Evolutionary conservation across 768 basidiomycete genomes (phyloP), one percentile per base, ranked within the genome.

Genomic region (Pilatotrama ljubarskyi): DNA sequence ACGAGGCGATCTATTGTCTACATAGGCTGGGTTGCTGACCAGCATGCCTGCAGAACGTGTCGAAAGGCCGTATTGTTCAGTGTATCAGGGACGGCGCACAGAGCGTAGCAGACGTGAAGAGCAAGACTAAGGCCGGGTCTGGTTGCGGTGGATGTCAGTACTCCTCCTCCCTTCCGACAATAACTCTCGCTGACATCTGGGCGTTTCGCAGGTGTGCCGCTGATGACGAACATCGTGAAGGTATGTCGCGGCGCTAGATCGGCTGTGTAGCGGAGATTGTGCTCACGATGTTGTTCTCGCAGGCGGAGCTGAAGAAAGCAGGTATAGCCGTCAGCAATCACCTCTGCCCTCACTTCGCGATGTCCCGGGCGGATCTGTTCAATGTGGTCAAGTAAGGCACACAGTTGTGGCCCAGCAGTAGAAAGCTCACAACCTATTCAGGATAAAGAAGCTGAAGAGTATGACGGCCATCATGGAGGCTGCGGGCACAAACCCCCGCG

Each of bases 301-400:
- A 86, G 72, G 74, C 80, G 3, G 85, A 87, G 70, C 84, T 90
- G 82, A 82, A 80, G 75, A 87, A 85, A 63, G 80, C 84, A 3
- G 88, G 88, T 0, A 80, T 83, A 51, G 72, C 73, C 0, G 64
- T 89, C 18, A 82, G 74, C 63, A 87, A 82, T 66, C 77, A 84
- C 64, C 70, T 91, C 18, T 91, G 90, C 66, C 64, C 76, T 3
- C 88, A 91, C 69, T 88, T 90, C 68, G 72, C 77, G 15, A 84
- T 82, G 77, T 77, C 81, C 22, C 82, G 90, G 7, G 77, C 78
- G 32, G 88, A 91, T 61, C 78, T 91, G 5, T 90, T 88, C 74
- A 81, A 79, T 40, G 75, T 90, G 54, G 75, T 87, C 66, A 80
- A 78, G 77, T 78, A 38, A 25, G 72, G 60, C 53, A 11, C 11